Conservation (phyloP, 2,329 filamentous ascomycete genomes). For the Curvularia sp. region DNA sequence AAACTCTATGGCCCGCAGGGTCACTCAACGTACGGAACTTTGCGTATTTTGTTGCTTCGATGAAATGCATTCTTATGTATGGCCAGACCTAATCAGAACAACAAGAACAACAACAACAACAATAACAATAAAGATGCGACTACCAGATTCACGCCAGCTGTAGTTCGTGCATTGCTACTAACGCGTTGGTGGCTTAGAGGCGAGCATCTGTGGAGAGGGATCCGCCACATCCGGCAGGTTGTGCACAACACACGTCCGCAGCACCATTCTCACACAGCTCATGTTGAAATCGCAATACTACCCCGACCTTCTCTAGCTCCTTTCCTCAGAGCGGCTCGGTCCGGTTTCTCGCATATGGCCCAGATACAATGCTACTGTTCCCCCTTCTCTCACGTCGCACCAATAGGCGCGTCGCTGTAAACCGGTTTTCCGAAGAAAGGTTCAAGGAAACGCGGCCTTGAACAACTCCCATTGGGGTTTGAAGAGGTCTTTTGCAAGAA, state of each 20-base stretch:
- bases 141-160: neutral
- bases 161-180: neutral
- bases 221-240: conserved; percentile 1
- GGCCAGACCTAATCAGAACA: neutral
- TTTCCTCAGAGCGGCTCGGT: neutral
- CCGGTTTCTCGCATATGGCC: neutral
- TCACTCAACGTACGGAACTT: neutral
- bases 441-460: neutral
- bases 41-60: neutral
- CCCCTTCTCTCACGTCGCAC: neutral
- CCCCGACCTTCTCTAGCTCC: neutral
- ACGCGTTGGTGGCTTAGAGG: neutral
- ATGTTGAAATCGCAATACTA: neutral
- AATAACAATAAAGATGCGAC: neutral
- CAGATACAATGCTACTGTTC: too few species aligned
- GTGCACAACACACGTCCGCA: neutral
- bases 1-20: neutral
- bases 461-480: neutral
- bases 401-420: neutral
- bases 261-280: neutral
- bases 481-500: neutral
- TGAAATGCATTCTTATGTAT: neutral
- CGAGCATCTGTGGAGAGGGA: neutral
- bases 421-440: neutral
- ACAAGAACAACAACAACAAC: too few species aligned